These are phyloP conservation scores for Avena atlantica DNA, from an alignment of 176 grass and related monocot genomes.

Conservation along the genomic window DNA sequence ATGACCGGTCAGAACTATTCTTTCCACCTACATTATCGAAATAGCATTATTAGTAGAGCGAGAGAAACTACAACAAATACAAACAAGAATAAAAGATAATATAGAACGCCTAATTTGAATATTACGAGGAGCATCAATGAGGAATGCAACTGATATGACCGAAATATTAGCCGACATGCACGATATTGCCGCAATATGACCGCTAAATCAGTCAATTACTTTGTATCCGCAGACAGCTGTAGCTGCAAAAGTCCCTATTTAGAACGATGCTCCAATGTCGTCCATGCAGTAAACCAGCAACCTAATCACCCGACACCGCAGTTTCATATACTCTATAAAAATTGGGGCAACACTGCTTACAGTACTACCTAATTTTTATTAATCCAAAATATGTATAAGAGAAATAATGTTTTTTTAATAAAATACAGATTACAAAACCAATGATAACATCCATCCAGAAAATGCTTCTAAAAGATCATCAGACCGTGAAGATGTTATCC, in stretches of 20 bases:
- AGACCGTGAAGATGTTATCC: background rate
- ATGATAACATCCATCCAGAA: background rate
- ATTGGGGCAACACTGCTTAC: background rate
- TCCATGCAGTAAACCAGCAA: background rate
- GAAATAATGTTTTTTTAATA: background rate
- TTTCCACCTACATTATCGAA: conserved; percentile 71
- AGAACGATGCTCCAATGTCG: background rate
- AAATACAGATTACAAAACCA: background rate
- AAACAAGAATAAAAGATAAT: background rate
- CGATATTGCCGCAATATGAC: background rate
- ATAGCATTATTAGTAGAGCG: conserved; percentile 39
- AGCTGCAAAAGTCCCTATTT: background rate
- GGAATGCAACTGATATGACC: background rate
- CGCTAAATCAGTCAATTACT: background rate
- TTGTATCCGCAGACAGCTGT: background rate
- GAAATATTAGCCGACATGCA: background rate
- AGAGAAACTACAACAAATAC: conserved; percentile 20
- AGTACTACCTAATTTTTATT: background rate
- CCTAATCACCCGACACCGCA: background rate
- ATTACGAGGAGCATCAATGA: background rate
- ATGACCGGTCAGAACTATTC: conserved; percentile 85
- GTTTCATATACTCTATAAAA: background rate
- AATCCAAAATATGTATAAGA: background rate
- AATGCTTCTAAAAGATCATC: conserved; percentile 34
- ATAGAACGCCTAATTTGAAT: background rate